phyloP scores from a whole-genome alignment of 306 rosid species.

The Vachellia pachyceras region DNA sequence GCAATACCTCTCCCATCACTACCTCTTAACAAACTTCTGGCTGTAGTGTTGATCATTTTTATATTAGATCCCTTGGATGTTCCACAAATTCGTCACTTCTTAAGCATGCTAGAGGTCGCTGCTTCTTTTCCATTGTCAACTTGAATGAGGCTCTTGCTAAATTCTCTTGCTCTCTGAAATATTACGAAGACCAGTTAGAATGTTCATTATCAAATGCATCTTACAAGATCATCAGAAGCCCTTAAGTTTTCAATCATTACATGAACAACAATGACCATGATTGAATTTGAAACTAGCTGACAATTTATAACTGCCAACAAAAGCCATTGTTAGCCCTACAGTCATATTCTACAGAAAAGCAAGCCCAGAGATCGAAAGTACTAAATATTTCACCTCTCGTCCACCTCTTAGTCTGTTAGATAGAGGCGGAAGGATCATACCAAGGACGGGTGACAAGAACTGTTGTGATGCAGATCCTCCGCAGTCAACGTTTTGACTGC shows the following conservation, averaged over 20 bases:
- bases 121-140: constrained; percentile 51
- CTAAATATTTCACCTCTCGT: too few species aligned
- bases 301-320: neutral
- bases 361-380: neutral
- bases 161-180: constrained; percentile 61
- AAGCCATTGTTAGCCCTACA: neutral
- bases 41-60: too few species aligned
- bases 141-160: constrained; percentile 50
- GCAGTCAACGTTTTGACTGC: too few species aligned
- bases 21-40: constrained; percentile 47
- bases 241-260: neutral
- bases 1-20: constrained; percentile 42
- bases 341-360: neutral
- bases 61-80: constrained; percentile 35
- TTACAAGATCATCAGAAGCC: neutral
- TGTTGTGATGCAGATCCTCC: too few species aligned
- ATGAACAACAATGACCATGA: neutral
- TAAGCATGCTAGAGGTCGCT: constrained; percentile 36
- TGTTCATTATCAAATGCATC: neutral
- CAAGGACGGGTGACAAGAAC: too few species aligned
- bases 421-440: too few species aligned
- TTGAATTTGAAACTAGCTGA: neutral
- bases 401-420: too few species aligned
- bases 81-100: constrained; percentile 39
- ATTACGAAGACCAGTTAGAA: constrained; percentile 16